A percentile compares a stretch with the other conserved stretches of the same genome.
Conservation (phyloP, 1,284 basidiomycete species). For the Pseudozyma hubeiensis region DNA sequence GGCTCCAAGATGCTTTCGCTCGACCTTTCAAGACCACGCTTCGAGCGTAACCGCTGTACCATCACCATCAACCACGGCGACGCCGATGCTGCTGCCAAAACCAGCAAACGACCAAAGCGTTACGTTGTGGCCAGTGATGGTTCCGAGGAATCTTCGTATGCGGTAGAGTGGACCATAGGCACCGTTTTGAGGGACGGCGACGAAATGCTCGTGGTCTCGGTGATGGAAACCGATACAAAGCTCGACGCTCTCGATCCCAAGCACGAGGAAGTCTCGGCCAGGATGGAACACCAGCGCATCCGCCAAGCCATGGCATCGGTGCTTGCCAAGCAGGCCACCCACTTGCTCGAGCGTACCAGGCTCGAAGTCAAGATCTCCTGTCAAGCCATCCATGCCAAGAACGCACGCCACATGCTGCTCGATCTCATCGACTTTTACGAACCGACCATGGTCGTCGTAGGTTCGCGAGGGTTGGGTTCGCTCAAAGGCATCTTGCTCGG, state of each 20-base stretch:
- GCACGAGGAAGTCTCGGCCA: conserved; percentile 76
- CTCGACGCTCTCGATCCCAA: conserved; percentile 68
- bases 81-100: conserved; percentile 59
- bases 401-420: conserved; percentile 89
- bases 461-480: conserved; percentile 88
- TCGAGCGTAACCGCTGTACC: conserved; percentile 91
- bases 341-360: conserved; percentile 87
- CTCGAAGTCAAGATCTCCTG: conserved; percentile 87
- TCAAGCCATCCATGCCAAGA: conserved; percentile 92
- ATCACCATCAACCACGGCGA: conserved; percentile 81
- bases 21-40: conserved; percentile 74
- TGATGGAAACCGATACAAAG: conserved; percentile 91
- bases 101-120: conserved; percentile 75
- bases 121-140: conserved; percentile 95
- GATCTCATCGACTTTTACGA: conserved; percentile 88
- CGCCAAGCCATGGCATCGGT: conserved; percentile 89
- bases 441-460: conserved; percentile 93
- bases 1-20: conserved; percentile 47
- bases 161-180: conserved; percentile 78
- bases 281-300: conserved; percentile 88
- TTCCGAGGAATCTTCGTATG: conserved; percentile 74
- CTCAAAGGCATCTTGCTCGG: conserved; percentile 94
- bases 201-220: conserved; percentile 75
- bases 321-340: conserved; percentile 83
- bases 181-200: conserved; percentile 95